Percentiles rank a stretch among this genome's conserved stretches.
These are phyloP conservation scores for Alternaria burnsii DNA, from an alignment of 2,329 filamentous ascomycete genomes.

Conservation along the genomic window DNA sequence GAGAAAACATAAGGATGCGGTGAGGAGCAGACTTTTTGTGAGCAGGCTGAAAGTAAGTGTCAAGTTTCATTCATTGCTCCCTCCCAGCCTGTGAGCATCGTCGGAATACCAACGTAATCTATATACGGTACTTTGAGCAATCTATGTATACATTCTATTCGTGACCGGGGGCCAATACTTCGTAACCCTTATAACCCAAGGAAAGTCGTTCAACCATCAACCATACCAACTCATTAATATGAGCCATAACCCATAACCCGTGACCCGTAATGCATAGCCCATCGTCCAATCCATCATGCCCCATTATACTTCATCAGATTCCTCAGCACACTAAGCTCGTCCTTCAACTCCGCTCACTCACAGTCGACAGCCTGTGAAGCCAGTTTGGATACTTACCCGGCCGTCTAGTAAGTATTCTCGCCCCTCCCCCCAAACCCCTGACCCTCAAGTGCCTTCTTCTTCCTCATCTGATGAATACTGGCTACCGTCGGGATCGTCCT, in stretches of 20 bases:
- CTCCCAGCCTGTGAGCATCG: background rate
- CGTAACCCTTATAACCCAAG: background rate
- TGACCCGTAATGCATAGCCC: background rate
- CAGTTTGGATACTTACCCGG: background rate
- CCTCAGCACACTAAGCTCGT: background rate
- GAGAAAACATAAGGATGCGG: background rate
- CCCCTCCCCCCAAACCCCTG: constrained; percentile 16
- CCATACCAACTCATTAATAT: constrained; percentile 1
- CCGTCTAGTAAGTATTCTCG: constrained; percentile 1
- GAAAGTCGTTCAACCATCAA: constrained; percentile 1
- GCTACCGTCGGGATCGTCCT: background rate
- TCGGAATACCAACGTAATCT: background rate
- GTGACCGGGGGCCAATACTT: background rate
- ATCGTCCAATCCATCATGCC: background rate
- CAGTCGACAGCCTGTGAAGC: background rate
- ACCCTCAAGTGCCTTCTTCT: constrained; percentile 1
- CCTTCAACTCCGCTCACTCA: background rate
- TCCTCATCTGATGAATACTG: background rate
- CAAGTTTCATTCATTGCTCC: background rate
- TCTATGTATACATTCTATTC: background rate
- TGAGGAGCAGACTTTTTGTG: too few relatives aligned
- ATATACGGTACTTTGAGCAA: background rate
- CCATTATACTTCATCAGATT: background rate
- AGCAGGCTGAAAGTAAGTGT: background rate
- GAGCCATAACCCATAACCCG: background rate